These are phyloP conservation scores for Penicillium sp. DNA, from an alignment of 2,329 filamentous ascomycete genomes.

Conservation along the genomic window DNA sequence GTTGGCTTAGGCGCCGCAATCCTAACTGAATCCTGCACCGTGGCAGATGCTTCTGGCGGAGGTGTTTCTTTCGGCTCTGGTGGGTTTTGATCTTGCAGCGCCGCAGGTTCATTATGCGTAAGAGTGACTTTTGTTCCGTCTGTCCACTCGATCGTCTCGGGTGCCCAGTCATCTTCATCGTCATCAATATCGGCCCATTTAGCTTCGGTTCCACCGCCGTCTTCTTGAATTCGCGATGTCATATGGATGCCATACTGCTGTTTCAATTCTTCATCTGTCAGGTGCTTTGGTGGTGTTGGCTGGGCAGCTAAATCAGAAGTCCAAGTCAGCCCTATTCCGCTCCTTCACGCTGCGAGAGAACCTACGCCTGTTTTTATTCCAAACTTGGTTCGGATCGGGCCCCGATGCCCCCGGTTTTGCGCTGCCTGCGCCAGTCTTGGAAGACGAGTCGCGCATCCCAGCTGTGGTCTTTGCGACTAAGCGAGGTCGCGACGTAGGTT, in stretches of 20 bases:
- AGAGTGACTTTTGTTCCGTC: slow-evolving; percentile 62
- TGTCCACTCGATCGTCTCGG: slow-evolving; percentile 63
- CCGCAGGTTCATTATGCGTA: slow-evolving; percentile 39
- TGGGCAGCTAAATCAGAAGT: slow-evolving; percentile 41
- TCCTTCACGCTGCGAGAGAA: slow-evolving; percentile 1
- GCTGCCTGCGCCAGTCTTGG: slow-evolving; percentile 44
- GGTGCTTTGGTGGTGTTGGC: slow-evolving; percentile 55
- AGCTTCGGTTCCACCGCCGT: slow-evolving; percentile 56
- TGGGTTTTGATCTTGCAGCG: slow-evolving; percentile 16
- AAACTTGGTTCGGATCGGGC: slow-evolving; percentile 63
- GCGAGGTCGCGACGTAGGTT: slow-evolving; percentile 51
- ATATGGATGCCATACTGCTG: slow-evolving; percentile 64
- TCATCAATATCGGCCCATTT: slow-evolving; percentile 67
- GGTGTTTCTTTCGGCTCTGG: slow-evolving; percentile 23
- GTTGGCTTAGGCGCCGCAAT: slow-evolving; percentile 32
- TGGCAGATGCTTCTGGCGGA: slow-evolving; percentile 17
- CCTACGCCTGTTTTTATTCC: slow-evolving; percentile 62
- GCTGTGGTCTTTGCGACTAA: slow-evolving; percentile 58
- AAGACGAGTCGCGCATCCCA: slow-evolving; percentile 47
- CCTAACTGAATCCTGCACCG: slow-evolving; percentile 25
- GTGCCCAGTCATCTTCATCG: slow-evolving; percentile 63
- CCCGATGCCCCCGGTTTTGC: slow-evolving; percentile 46
- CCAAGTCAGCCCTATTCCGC: slow-evolving; percentile 16
- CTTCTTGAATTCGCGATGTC: slow-evolving; percentile 58
- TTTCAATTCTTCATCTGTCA: slow-evolving; percentile 63